These are phyloP conservation scores for Colletotrichum sp. DNA, from an alignment of 2,329 filamentous ascomycete species.

Conservation along the genomic window DNA sequence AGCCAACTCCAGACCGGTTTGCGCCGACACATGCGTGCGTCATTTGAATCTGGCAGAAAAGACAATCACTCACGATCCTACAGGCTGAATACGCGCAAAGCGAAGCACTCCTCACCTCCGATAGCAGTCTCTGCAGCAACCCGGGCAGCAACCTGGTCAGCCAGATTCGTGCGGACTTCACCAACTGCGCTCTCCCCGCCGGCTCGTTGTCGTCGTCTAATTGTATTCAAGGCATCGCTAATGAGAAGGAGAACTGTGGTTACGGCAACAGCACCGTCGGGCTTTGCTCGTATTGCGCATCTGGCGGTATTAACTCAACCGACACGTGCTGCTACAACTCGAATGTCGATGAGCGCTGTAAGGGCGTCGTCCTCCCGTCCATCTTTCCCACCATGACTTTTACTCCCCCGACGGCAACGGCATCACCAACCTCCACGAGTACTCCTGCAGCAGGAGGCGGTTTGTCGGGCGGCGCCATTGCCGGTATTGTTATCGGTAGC, in stretches of 20 bases:
- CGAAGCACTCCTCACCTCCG: conserved; percentile 83
- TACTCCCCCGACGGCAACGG: conserved; percentile 49
- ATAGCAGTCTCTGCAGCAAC: conserved; percentile 73
- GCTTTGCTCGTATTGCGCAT: conserved; percentile 85
- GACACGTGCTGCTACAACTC: conserved; percentile 94
- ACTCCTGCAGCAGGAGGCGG: conserved; percentile 38
- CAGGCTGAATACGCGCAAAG: conserved; percentile 85
- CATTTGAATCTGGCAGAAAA: not conserved
- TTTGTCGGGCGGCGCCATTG: conserved; percentile 86
- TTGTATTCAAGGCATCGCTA: conserved; percentile 78
- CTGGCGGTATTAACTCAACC: conserved; percentile 86
- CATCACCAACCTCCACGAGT: conserved; percentile 38
- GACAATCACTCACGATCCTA: conserved; percentile 29
- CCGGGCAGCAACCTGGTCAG: conserved; percentile 69
- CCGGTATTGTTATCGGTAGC: conserved; percentile 86
- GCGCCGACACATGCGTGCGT: conserved; percentile 85
- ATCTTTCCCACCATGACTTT: conserved; percentile 74
- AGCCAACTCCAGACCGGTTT: conserved; percentile 75
- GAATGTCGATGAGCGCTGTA: conserved; percentile 75
- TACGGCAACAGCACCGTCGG: conserved; percentile 75
- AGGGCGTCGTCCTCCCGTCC: conserved; percentile 77
- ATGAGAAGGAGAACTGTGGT: conserved; percentile 88
- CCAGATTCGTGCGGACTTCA: conserved; percentile 91
- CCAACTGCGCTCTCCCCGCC: conserved; percentile 84
- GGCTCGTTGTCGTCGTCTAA: conserved; percentile 72